Evolutionary conservation across 1,139 yeast species (phyloP).

Genomic region (Sugiyamaella paludigena): DNA sequence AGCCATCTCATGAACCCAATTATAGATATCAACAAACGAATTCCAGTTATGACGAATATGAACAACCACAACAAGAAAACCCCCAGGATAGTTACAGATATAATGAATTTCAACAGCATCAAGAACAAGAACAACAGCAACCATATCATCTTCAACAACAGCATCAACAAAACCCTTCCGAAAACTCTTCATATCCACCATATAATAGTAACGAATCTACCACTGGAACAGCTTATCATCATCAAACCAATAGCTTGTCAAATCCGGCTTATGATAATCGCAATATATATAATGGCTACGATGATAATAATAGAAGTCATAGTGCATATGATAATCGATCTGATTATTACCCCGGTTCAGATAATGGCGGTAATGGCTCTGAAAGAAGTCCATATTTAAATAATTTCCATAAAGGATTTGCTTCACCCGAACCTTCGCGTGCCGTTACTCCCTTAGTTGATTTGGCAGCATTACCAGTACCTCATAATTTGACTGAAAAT

Average conservation of each 20-base stretch:
- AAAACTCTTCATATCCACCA: conserved; percentile 1
- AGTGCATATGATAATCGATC: not conserved
- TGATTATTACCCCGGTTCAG: too few relatives aligned
- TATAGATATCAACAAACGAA: not conserved
- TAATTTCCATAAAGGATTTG: not conserved
- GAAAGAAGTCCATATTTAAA: too few relatives aligned
- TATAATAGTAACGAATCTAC: too few relatives aligned
- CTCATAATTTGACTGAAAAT: conserved; percentile 35
- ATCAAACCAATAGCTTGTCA: too few relatives aligned
- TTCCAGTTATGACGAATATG: not conserved
- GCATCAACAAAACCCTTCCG: not conserved
- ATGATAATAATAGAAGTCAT: not conserved
- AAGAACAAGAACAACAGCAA: not conserved
- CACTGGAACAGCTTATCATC: too few relatives aligned
- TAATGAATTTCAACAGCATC: not conserved
- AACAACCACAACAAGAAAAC: not conserved
- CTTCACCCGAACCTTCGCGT: conserved; percentile 15
- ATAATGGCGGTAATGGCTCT: too few relatives aligned
- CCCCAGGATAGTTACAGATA: not conserved
- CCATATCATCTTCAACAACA: not conserved
- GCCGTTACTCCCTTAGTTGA: conserved; percentile 26
- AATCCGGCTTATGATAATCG: too few relatives aligned
- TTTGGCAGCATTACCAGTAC: conserved; percentile 33
- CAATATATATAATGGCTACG: too few relatives aligned
- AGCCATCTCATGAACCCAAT: not conserved